Evolutionary conservation across 495 filamentous ascomycete genomes (phyloP).

Genomic region (Talaromyces liani): DNA sequence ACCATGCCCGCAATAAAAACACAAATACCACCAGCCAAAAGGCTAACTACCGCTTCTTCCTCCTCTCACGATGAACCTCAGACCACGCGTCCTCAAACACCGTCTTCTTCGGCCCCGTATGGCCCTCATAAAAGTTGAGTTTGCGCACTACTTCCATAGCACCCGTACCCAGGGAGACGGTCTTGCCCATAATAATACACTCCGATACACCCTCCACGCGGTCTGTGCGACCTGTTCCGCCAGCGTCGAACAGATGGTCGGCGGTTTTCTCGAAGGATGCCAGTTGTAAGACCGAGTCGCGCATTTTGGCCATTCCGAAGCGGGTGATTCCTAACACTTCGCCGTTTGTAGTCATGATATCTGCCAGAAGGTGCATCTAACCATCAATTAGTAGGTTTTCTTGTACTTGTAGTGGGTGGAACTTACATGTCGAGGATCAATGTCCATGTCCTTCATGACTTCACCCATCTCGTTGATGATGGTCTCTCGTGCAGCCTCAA

Average conservation of each 20-base stretch:
- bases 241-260: slow-evolving; percentile 94
- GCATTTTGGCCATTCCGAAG: slow-evolving; percentile 95
- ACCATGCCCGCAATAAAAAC: neutral
- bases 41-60: neutral
- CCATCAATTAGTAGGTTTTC: neutral
- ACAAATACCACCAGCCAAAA: neutral
- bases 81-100: slow-evolving; percentile 72
- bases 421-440: slow-evolving; percentile 77
- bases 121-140: slow-evolving; percentile 58
- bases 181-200: slow-evolving; percentile 98
- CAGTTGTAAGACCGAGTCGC: slow-evolving; percentile 87
- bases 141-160: slow-evolving; percentile 79
- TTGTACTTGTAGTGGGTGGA: neutral
- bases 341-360: slow-evolving; percentile 98
- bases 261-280: slow-evolving; percentile 98
- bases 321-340: slow-evolving; percentile 97
- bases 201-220: slow-evolving; percentile 87
- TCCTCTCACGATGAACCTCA: neutral
- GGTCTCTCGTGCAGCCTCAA: slow-evolving; percentile 83
- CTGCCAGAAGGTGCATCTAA: slow-evolving; percentile 87
- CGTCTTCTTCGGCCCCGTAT: slow-evolving; percentile 56
- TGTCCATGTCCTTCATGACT: slow-evolving; percentile 90
- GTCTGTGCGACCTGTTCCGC: slow-evolving; percentile 81
- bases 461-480: slow-evolving; percentile 72
- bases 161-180: slow-evolving; percentile 82